Base-by-base conservation (phyloP, 2,329 filamentous ascomycete genomes). In the Aureobasidium sp. region DNA sequence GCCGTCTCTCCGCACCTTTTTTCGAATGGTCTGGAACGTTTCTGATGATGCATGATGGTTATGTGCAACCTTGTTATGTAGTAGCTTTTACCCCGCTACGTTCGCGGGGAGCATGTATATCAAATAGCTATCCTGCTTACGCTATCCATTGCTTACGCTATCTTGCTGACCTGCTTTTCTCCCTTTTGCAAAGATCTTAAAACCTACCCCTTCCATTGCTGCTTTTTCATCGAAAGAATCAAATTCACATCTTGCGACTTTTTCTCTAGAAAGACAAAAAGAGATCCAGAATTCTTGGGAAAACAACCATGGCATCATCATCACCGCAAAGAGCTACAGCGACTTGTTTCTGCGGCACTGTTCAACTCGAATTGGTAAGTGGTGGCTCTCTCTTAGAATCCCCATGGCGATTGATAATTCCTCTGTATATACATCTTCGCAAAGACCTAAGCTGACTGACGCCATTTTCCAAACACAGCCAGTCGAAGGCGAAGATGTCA, bases 261-360 rank as follows among this genome's bases (percentile, higher is more conserved):
- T 21, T 21, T 21, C 21, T 21, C 21, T 21, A 21, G 21, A 21
- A 21, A 21, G 21, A 21, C 21, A 21, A 21, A 21, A 34, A 9
- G 32, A 34, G 9, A 34, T 21, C 9, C 32, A 34, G 32, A 34
- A 9, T 34, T 9, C 9, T 10, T 34, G 3, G 9, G 32, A 34
- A 9, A 34, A 34, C 9, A 34, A 29, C 5, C 34, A 51, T 51
- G 49, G 32, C 49, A 8, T 21, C 21, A 3, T 6, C 34, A 9
- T 34, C 32, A 9, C 32, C 32, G 13, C 49, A 51, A 51, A 54
- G 36, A 36, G 82, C 82, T 3, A 84, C 82, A 7, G 81, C 82
- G 0, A 84, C 82, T 0, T 86, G 82, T 67, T 83, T 78, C 67
- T 85, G 83, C 64, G 82, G 82, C 25, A 72, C 78, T 7, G 79